These are phyloP conservation scores for Pichia sp. DNA, from an alignment of 1,139 yeast genomes.

Conservation along the genomic window DNA sequence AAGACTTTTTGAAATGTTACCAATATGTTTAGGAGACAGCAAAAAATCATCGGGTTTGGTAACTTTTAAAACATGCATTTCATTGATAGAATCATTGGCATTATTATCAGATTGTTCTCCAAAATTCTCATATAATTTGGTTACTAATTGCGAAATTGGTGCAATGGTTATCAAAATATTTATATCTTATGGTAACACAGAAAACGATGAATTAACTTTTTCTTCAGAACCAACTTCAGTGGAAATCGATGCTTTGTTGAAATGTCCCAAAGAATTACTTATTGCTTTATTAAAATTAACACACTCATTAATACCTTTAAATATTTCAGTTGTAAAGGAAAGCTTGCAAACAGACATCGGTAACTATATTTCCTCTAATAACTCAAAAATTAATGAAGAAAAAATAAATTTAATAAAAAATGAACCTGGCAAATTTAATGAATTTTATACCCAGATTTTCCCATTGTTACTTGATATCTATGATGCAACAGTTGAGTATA, in stretches of 20 bases:
- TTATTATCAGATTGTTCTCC: slow-evolving; percentile 37
- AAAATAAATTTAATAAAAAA: slow-evolving; percentile 15
- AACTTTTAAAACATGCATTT: slow-evolving; percentile 31
- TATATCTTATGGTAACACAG: slow-evolving; percentile 23
- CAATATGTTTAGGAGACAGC: slow-evolving; percentile 23
- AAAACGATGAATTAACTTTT: background rate
- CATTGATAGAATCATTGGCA: slow-evolving; percentile 39
- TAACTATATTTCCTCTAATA: slow-evolving; percentile 23
- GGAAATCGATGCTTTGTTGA: slow-evolving; percentile 66
- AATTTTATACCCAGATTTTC: slow-evolving; percentile 47
- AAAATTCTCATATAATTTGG: slow-evolving; percentile 35
- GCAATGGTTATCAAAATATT: slow-evolving; percentile 40
- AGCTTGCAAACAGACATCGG: slow-evolving; percentile 8
- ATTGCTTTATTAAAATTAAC: slow-evolving; percentile 51
- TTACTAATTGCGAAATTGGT: slow-evolving; percentile 39
- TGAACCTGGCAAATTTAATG: slow-evolving; percentile 17
- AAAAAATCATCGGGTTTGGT: slow-evolving; percentile 21
- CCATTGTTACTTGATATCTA: slow-evolving; percentile 63
- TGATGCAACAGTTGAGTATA: slow-evolving; percentile 67
- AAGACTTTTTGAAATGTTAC: slow-evolving; percentile 27
- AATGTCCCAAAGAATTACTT: slow-evolving; percentile 63
- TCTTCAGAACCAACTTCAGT: slow-evolving; percentile 19
- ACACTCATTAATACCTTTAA: slow-evolving; percentile 49
- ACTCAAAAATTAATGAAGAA: slow-evolving; percentile 24
- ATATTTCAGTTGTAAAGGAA: slow-evolving; percentile 16